Evolutionary conservation across 352 stramenopile species (phyloP), one percentile per base, ranked within the genome.

Genomic region (Phytopythium kandeliae): DNA sequence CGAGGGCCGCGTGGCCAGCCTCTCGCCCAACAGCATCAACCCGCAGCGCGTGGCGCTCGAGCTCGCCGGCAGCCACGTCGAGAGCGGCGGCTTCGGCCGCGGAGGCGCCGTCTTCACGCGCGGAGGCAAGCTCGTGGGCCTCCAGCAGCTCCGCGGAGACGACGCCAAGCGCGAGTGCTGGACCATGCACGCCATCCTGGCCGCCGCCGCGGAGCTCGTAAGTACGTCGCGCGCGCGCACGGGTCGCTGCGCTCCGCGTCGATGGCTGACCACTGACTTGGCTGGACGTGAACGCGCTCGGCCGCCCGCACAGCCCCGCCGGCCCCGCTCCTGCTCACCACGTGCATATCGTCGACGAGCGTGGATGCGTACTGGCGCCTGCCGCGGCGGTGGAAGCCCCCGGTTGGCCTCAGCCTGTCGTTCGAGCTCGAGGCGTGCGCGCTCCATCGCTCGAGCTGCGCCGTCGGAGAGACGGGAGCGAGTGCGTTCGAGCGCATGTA

Each of bases 281-380:
- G n/a, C n/a, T n/a, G n/a, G n/a, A n/a, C n/a, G n/a, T n/a, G n/a
- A n/a, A n/a, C n/a, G n/a, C n/a, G n/a, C n/a, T n/a, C 12, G 37
- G 9, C 3, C 12, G 22, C 31, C 7, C 17, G 22, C 0, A 41
- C 51, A 89, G 78, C 66, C 8, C 78, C 78, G 2, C 70, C 68
- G 0, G 72, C 81, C 34, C 78, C 78, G 40, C 71, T 85, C 21
- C 58, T 89, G 19, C 63, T 89, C 34, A 74, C 73, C 1, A 71
- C 72, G 7, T 67, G 65, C 25, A 48, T 89, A 17, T 48, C 65
- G 28, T 73, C 71, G 4, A 60, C 63, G 10, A 63, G 71, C 19
- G 51, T 81, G 8, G 50, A 78, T 44, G 71, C 74, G 42, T 86
- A 80, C 54, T 89, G 78, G 78, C 71, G 82, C 43, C 66, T 84